Evolutionary conservation across 164 flowering plant species (phyloP).

Genomic region (Annona squamosa): DNA sequence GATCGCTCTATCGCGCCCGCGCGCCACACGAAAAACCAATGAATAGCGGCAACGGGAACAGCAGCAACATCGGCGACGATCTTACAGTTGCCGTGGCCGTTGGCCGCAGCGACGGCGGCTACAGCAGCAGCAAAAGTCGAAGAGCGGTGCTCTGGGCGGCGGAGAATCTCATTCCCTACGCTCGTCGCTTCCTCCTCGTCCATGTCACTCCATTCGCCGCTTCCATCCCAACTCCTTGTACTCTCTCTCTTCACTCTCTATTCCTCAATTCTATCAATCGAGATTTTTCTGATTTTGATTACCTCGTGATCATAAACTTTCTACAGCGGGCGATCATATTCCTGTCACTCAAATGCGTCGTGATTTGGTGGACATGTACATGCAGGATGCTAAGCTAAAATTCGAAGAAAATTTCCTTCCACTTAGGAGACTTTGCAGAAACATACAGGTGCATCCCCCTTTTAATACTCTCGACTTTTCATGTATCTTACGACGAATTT

Average conservation of each 20-base stretch:
- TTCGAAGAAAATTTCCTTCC: conserved; percentile 43
- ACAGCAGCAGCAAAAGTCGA: conserved; percentile 34
- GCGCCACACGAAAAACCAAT: not conserved
- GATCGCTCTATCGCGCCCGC: too few species aligned
- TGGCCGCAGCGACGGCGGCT: conserved; percentile 26
- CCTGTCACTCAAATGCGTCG: conserved; percentile 46
- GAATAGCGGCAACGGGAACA: not conserved
- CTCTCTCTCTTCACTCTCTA: conserved; percentile 4
- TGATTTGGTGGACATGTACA: conserved; percentile 46
- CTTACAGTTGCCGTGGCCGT: conserved; percentile 61
- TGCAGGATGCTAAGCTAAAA: conserved; percentile 44
- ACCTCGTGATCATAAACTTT: too few species aligned
- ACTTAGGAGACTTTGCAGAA: conserved; percentile 45
- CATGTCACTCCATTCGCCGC: conserved; percentile 65
- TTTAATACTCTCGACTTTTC: too few species aligned
- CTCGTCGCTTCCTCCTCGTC: conserved; percentile 49
- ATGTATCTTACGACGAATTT: too few species aligned
- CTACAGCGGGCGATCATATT: conserved; percentile 51
- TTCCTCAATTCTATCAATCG: not conserved
- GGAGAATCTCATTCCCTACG: conserved; percentile 43
- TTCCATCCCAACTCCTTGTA: conserved; percentile 72
- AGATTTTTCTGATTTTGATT: not conserved
- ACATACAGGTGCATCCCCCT: conserved; percentile 24
- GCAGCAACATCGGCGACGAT: not conserved
- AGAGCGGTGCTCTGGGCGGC: conserved; percentile 76